phyloP scores from a whole-genome alignment of 441 rosid species.

The Gossypium trilobum region DNA sequence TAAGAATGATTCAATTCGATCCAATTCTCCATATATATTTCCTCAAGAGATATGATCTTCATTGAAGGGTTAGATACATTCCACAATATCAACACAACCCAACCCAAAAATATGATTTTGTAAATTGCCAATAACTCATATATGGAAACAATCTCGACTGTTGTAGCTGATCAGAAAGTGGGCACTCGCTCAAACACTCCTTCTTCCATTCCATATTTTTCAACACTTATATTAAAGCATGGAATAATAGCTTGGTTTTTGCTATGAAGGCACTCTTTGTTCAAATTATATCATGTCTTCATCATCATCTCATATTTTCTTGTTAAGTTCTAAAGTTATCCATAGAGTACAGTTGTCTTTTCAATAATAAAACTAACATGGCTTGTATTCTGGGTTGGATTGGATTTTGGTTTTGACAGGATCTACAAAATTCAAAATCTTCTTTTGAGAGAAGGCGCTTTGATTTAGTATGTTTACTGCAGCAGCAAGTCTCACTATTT shows the following conservation, averaged over 20 bases:
- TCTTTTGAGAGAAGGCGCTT: constrained; percentile 85
- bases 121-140: too few relatives aligned
- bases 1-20: too few relatives aligned
- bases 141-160: too few relatives aligned
- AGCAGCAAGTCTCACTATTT: constrained; percentile 11
- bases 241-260: not conserved
- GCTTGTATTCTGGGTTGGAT: constrained; percentile 3
- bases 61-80: too few relatives aligned
- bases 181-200: too few relatives aligned
- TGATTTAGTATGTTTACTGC: constrained; percentile 54
- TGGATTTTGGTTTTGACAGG: constrained; percentile 37
- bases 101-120: too few relatives aligned
- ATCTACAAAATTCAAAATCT: constrained; percentile 77
- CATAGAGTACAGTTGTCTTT: not conserved
- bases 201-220: too few relatives aligned
- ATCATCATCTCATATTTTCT: not conserved
- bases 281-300: not conserved
- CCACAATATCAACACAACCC: too few relatives aligned
- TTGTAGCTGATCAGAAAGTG: too few relatives aligned
- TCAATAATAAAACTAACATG: not conserved
- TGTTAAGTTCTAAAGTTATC: not conserved
- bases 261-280: not conserved
- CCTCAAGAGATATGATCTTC: too few relatives aligned
- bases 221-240: not conserved
- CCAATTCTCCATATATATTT: too few relatives aligned